Evolutionary conservation across 345 rosid genomes (phyloP), one percentile per base, ranked within the genome.

Genomic region (Nasturtium officinale): DNA sequence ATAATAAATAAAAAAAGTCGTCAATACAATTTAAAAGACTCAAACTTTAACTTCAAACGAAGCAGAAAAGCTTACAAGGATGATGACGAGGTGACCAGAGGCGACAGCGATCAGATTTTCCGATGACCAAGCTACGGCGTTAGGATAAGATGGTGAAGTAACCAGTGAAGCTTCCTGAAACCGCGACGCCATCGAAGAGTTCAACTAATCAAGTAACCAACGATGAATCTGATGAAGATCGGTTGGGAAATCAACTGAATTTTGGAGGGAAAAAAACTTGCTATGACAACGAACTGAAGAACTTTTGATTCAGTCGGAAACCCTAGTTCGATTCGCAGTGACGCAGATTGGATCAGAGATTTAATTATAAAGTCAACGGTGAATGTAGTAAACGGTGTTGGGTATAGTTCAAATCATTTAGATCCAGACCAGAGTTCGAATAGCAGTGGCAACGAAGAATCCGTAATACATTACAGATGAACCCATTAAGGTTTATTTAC

Each of bases 91-190:
- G 80, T 84, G 90, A 63, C 89, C 98, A 33, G 88, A 82, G 5
- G 97, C 98, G 48, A 91, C 90, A 43, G 96, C 99, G 33, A 95
- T 83, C 7, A 95, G 78, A 84, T 91, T 95, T 65, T 91, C 98
- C 11, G 89, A 86, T n/a, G 97, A 95, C 99, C 99, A 95, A 62
- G 86, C 90, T 35, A 95, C 73, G 81, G 96, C 84, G 78, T 85
- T 86, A 5, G 99, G 96, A 77, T 79, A 86, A 11, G 78, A 85
- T 2, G 99, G 96, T 1, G 92, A 84, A 42, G 87, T 87, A 77
- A 83, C 97, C 32, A 95, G 84, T 16, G 85, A 75, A 21, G 86
- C 88, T 42, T 90, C 97, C 75, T 90, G 99, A 82, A 95, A 95
- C 57, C 92, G 83, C 7, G 89, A 87, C 18, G 87, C 87, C 99